Percentiles rank a stretch among this genome's conserved stretches.
Evolutionary conservation across 805 yeast genomes (phyloP).

Genomic region (Metschnikowia dekortorum): DNA sequence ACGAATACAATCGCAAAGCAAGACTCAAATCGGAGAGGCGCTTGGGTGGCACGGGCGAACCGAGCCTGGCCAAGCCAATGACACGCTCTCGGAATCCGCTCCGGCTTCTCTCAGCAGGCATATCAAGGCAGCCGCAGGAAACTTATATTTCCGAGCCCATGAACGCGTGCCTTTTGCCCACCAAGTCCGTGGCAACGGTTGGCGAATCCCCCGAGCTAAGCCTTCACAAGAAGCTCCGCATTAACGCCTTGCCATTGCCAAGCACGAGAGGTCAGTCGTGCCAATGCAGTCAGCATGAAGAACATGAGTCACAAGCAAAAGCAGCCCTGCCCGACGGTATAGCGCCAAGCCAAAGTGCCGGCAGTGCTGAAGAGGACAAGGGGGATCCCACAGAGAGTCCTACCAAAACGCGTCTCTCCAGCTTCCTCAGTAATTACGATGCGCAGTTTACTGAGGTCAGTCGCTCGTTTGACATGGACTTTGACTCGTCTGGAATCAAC

Average conservation of each 20-base stretch:
- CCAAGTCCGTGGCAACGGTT: conserved; percentile 37
- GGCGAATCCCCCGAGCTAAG: conserved; percentile 32
- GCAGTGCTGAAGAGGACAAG: too few relatives aligned
- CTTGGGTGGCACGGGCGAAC: background rate
- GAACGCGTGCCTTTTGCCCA: conserved; percentile 7
- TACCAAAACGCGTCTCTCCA: background rate
- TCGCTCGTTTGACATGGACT: background rate
- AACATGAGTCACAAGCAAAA: too few relatives aligned
- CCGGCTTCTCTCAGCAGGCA: conserved; percentile 23
- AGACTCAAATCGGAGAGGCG: conserved; percentile 2
- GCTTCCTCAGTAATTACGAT: background rate
- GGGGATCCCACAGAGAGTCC: background rate
- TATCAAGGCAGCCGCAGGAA: conserved; percentile 4
- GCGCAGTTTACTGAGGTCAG: background rate
- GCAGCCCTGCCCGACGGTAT: background rate
- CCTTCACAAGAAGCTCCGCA: conserved; percentile 40
- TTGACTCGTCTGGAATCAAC: conserved; percentile 1
- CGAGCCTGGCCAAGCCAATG: too few relatives aligned
- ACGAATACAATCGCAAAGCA: background rate
- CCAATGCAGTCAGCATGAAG: background rate
- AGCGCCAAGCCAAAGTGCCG: background rate
- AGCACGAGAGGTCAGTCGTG: background rate
- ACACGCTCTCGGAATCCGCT: conserved; percentile 18
- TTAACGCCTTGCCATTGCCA: conserved; percentile 25
- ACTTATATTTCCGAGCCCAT: background rate